phyloP scores from a whole-genome alignment of 805 yeast species.

The Ogataea naganishii region DNA sequence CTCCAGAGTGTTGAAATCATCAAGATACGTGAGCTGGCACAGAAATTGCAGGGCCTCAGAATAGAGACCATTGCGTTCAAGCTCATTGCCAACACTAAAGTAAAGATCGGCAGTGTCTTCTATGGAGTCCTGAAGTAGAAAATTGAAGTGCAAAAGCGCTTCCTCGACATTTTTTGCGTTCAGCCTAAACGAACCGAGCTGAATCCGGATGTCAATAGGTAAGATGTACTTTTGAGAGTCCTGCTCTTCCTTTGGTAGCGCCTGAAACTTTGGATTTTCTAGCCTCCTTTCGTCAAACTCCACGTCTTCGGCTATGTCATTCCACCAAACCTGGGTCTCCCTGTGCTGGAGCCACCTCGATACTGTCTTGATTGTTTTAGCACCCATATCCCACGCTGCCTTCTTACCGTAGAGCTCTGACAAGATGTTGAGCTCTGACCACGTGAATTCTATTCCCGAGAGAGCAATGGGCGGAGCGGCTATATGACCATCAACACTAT shows the following conservation, averaged over 20 bases:
- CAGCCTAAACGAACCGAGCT: constrained; percentile 68
- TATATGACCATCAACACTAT: too few relatives aligned
- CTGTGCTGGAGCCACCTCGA: constrained; percentile 81
- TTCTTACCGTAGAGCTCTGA: constrained; percentile 71
- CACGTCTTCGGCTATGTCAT: constrained; percentile 54
- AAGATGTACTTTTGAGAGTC: constrained; percentile 35
- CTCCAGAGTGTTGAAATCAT: constrained; percentile 42
- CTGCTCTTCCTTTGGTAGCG: constrained; percentile 29
- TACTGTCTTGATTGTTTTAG: constrained; percentile 56
- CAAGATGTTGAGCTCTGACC: constrained; percentile 83
- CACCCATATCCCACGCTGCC: constrained; percentile 54
- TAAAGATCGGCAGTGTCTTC: constrained; percentile 65
- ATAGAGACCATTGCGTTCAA: constrained; percentile 60
- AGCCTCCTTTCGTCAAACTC: constrained; percentile 75
- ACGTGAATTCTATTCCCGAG: constrained; percentile 52
- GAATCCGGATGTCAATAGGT: constrained; percentile 83
- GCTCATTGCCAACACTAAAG: constrained; percentile 64
- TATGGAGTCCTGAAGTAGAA: constrained; percentile 43
- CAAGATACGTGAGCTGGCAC: constrained; percentile 44
- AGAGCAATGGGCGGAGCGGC: too few relatives aligned
- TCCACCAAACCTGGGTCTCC: constrained; percentile 58
- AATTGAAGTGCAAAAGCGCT: constrained; percentile 62
- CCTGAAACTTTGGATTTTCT: constrained; percentile 34
- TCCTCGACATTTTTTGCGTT: constrained; percentile 56
- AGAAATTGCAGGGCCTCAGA: constrained; percentile 71